phyloP scores from a whole-genome alignment of 1,284 basidiomycete genomes.

The Phylloboletellus chloephorus region DNA sequence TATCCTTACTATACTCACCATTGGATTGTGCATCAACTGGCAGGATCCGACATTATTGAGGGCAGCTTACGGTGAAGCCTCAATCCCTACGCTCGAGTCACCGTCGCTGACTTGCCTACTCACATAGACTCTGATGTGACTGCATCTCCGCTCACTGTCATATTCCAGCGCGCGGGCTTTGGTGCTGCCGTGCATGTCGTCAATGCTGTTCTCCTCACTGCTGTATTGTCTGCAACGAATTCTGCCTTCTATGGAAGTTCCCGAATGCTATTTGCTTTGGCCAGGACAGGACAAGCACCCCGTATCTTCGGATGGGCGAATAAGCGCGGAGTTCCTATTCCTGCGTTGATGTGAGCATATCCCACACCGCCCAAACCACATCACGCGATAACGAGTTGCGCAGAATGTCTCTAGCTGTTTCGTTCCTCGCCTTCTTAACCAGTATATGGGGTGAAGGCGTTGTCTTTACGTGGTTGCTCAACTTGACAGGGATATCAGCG shows the following conservation, averaged over 20 bases:
- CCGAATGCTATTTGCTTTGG: conserved; percentile 54
- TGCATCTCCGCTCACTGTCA: conserved; percentile 54
- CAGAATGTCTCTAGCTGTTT: conserved; percentile 42
- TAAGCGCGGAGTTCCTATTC: conserved; percentile 57
- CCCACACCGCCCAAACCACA: background rate
- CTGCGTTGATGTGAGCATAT: conserved; percentile 42
- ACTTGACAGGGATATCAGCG: conserved; percentile 65
- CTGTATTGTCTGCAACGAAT: conserved; percentile 57
- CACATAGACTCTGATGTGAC: conserved; percentile 40
- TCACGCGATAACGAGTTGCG: conserved; percentile 1
- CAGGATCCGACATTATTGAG: conserved; percentile 43
- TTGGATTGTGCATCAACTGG: conserved; percentile 53
- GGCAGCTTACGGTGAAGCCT: conserved; percentile 39
- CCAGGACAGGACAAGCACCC: conserved; percentile 44
- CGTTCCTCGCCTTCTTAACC: conserved; percentile 48
- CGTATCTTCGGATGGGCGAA: conserved; percentile 48
- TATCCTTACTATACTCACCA: conserved; percentile 49
- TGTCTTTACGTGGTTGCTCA: conserved; percentile 57
- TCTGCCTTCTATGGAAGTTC: conserved; percentile 63
- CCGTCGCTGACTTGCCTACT: conserved; percentile 4
- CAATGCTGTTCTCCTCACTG: conserved; percentile 59
- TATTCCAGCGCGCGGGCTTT: conserved; percentile 54
- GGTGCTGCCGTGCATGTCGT: conserved; percentile 51
- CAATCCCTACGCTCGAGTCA: background rate
- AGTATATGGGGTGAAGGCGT: conserved; percentile 52